Conservation (phyloP, 306 rosid genomes). For the Argentina anserina region DNA sequence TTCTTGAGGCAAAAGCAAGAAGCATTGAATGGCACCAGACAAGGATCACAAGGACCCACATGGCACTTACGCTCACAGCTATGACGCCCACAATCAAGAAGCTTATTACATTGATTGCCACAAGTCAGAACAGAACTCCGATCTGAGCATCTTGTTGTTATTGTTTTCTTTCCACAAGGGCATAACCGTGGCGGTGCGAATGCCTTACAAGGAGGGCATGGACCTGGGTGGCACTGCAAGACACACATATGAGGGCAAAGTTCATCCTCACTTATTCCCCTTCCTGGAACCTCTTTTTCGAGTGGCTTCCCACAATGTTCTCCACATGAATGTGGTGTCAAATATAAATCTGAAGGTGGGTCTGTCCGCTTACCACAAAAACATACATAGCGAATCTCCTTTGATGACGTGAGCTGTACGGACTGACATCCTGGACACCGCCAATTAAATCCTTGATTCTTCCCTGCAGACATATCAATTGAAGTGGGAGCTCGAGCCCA, state of each 20-base stretch:
- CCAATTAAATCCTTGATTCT: conserved; percentile 84
- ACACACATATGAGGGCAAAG: conserved; percentile 89
- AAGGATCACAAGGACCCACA: conserved; percentile 78
- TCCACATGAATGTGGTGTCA: conserved; percentile 95
- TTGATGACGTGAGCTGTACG: conserved; percentile 62
- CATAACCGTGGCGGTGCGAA: conserved; percentile 78
- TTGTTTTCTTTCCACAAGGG: conserved; percentile 84
- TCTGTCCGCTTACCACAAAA: conserved; percentile 88
- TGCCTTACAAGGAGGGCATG: conserved; percentile 92
- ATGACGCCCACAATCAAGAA: conserved; percentile 79
- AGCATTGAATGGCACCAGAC: conserved; percentile 59
- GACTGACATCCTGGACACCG: conserved; percentile 97
- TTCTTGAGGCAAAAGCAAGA: conserved; percentile 73
- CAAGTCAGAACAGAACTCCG: conserved; percentile 73
- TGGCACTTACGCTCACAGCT: conserved; percentile 62
- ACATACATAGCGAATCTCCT: conserved; percentile 80
- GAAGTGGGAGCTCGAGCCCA: conserved; percentile 95
- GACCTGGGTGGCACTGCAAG: conserved; percentile 98
- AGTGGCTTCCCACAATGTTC: conserved; percentile 87
- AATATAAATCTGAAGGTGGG: conserved; percentile 84
- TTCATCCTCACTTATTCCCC: conserved; percentile 55
- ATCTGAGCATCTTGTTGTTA: conserved; percentile 82
- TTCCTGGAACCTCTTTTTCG: conserved; percentile 47
- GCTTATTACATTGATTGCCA: conserved; percentile 72
- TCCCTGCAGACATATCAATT: conserved; percentile 60